Conservation (phyloP, 1,139 yeast species). For the Lizanozyma gosingica region DNA sequence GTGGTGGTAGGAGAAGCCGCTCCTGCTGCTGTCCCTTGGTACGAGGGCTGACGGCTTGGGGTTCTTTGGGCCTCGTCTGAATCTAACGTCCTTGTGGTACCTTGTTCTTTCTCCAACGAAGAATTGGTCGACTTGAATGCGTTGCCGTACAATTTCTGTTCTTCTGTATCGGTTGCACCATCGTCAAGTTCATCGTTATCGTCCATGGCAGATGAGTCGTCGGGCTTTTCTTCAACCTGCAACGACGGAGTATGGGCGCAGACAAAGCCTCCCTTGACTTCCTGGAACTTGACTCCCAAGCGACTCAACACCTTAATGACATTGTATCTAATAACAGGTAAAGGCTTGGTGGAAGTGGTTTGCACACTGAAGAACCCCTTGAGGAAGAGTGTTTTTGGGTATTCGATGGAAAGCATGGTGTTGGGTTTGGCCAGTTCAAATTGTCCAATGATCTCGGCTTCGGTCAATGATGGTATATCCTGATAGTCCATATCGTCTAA, state of each 20-base stretch:
- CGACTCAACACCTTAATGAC: slow-evolving; percentile 70
- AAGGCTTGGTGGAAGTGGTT: slow-evolving; percentile 87
- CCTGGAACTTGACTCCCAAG: slow-evolving; percentile 75
- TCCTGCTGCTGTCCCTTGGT: slow-evolving; percentile 13
- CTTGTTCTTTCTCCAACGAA: slow-evolving; percentile 16
- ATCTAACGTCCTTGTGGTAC: not conserved
- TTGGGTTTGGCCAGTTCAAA: slow-evolving; percentile 66
- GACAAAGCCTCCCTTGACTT: slow-evolving; percentile 89
- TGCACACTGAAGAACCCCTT: slow-evolving; percentile 95
- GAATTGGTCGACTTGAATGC: slow-evolving; percentile 33
- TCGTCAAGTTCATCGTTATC: slow-evolving; percentile 8
- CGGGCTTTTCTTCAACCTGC: slow-evolving; percentile 13
- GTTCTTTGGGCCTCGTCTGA: slow-evolving; percentile 7
- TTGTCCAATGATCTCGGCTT: slow-evolving; percentile 56
- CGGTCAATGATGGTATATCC: slow-evolving; percentile 39
- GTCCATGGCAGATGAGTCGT: slow-evolving; percentile 5
- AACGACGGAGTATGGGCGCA: slow-evolving; percentile 64
- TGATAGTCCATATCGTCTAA: slow-evolving; percentile 34
- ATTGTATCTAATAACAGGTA: slow-evolving; percentile 81
- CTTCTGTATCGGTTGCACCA: slow-evolving; percentile 11
- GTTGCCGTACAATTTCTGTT: slow-evolving; percentile 32
- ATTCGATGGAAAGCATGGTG: slow-evolving; percentile 89
- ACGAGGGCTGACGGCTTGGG: slow-evolving; percentile 33
- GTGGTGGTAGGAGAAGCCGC: slow-evolving; percentile 12
- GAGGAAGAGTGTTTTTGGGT: slow-evolving; percentile 82